These are phyloP conservation scores for Phialocephala sp. DNA, from an alignment of 2,329 filamentous ascomycete genomes.

Conservation along the genomic window DNA sequence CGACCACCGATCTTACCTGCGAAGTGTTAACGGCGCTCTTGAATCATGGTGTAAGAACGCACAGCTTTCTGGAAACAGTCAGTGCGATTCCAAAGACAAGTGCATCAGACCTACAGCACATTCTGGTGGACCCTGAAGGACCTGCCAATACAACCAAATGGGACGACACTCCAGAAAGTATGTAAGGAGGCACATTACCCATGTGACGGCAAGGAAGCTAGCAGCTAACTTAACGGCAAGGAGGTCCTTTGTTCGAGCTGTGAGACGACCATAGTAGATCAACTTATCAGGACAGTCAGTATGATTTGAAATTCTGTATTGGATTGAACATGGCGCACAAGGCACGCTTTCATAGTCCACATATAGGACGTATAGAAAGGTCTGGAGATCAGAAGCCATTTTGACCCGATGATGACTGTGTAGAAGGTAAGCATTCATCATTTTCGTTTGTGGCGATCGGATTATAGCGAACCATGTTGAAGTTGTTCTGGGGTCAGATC, in stretches of 20 bases:
- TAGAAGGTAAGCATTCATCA: conserved; percentile 4
- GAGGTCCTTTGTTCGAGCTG: conserved; percentile 23
- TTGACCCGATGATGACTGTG: conserved; percentile 30
- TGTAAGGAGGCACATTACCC: conserved; percentile 25
- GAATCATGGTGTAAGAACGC: conserved; percentile 2
- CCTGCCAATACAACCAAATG: conserved; percentile 31
- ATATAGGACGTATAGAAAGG: conserved; percentile 33
- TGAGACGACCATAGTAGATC: conserved; percentile 33
- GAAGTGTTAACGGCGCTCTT: background rate
- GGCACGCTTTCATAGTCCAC: conserved; percentile 37
- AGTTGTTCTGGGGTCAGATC: conserved; percentile 15
- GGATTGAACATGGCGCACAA: conserved; percentile 21
- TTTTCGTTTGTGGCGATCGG: background rate
- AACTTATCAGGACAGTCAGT: conserved; percentile 21
- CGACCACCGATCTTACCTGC: conserved; percentile 17
- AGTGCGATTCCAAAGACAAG: conserved; percentile 10
- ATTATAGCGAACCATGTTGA: background rate
- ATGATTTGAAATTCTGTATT: background rate
- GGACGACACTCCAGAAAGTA: conserved; percentile 33
- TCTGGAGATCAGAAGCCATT: conserved; percentile 30
- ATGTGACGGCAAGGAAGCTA: conserved; percentile 27
- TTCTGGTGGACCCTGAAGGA: conserved; percentile 22
- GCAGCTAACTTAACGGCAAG: conserved; percentile 22
- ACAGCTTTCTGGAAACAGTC: conserved; percentile 30
- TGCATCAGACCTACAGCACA: conserved; percentile 30